Conservation (phyloP, 176 grass and related monocot genomes). For the Chloris gayana region DNA sequence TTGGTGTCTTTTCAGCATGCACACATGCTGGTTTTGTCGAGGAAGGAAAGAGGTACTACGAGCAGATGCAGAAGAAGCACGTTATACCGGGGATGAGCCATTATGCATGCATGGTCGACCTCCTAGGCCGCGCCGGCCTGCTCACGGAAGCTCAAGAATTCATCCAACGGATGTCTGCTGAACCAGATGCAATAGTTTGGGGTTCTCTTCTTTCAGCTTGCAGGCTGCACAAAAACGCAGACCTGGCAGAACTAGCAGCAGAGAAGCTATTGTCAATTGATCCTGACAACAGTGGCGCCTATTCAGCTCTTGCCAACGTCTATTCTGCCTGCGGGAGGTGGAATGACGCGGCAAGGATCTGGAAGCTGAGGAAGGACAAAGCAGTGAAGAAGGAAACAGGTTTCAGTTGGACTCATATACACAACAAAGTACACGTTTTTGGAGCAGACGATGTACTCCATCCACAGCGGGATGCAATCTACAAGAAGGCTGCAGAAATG, state of each 20-base stretch:
- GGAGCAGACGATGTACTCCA: slow-evolving; percentile 67
- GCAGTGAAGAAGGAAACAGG: slow-evolving; percentile 85
- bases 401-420: slow-evolving; percentile 70
- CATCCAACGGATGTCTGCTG: slow-evolving; percentile 64
- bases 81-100: slow-evolving; percentile 78
- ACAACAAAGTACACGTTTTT: slow-evolving; percentile 61
- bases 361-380: slow-evolving; percentile 78
- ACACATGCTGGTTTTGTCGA: slow-evolving; percentile 70
- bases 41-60: slow-evolving; percentile 65
- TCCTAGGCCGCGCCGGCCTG: slow-evolving; percentile 59
- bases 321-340: slow-evolving; percentile 94
- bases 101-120: slow-evolving; percentile 91
- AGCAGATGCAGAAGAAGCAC: slow-evolving; percentile 71
- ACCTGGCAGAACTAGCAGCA: slow-evolving; percentile 69
- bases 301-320: slow-evolving; percentile 86
- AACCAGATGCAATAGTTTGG: slow-evolving; percentile 73
- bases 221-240: slow-evolving; percentile 67
- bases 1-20: slow-evolving; percentile 80
- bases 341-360: slow-evolving; percentile 69
- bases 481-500: slow-evolving; percentile 50
- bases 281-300: slow-evolving; percentile 74
- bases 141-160: slow-evolving; percentile 80
- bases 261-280: slow-evolving; percentile 68
- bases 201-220: slow-evolving; percentile 84
- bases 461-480: slow-evolving; percentile 56